A percentile compares a stretch with the other conserved stretches of the same genome.
These are phyloP conservation scores for Penicillium robsamsonii DNA, from an alignment of 495 filamentous ascomycete species.

Conservation along the genomic window DNA sequence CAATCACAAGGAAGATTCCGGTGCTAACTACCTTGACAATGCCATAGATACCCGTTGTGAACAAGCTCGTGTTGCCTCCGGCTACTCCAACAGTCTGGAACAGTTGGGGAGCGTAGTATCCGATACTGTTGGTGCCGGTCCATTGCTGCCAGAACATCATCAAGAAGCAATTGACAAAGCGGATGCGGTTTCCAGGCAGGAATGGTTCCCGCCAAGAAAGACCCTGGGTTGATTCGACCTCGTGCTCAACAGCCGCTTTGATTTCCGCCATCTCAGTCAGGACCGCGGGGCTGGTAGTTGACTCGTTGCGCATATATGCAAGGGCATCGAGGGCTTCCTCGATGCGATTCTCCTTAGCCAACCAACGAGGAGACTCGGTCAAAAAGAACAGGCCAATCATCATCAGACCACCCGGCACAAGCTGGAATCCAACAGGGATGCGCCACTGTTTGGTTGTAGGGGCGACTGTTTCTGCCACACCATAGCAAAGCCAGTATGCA, in stretches of 20 bases:
- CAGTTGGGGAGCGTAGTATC: not conserved
- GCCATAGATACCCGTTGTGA: slow-evolving; percentile 1
- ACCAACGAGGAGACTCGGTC: slow-evolving; percentile 67
- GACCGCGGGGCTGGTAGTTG: slow-evolving; percentile 56
- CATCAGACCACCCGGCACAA: slow-evolving; percentile 61
- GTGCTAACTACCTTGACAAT: not conserved
- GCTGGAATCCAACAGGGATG: slow-evolving; percentile 62
- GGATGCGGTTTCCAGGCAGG: not conserved
- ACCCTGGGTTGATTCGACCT: not conserved
- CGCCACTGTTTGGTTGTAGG: slow-evolving; percentile 47
- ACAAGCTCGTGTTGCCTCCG: not conserved
- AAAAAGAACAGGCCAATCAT: slow-evolving; percentile 62
- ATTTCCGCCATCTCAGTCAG: slow-evolving; percentile 67
- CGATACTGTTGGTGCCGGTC: not conserved
- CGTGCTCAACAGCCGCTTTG: slow-evolving; percentile 38
- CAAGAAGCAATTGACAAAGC: not conserved
- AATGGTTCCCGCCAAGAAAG: not conserved
- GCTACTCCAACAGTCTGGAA: not conserved
- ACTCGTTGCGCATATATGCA: slow-evolving; percentile 36
- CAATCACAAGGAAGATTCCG: not conserved
- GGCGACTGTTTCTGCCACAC: not conserved
- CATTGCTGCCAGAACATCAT: not conserved
- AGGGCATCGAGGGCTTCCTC: slow-evolving; percentile 30
- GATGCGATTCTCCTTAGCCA: slow-evolving; percentile 47
- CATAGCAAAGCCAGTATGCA: slow-evolving; percentile 22